phyloP scores from a whole-genome alignment of 148 eudicot species.

The Mesembryanthemum crystallinum region DNA sequence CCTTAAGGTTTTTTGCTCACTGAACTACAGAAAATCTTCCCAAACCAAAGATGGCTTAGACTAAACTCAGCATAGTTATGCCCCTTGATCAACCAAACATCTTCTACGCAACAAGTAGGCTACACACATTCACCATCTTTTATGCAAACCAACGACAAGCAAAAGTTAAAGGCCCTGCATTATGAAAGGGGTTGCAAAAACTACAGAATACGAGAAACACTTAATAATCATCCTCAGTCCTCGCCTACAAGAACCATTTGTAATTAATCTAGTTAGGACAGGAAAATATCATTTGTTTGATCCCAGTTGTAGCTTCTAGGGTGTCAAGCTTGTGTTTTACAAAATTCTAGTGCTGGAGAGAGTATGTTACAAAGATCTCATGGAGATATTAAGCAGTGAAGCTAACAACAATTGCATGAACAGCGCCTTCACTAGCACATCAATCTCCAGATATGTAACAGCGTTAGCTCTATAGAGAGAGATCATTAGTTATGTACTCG shows the following conservation, averaged over 20 bases:
- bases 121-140: too few relatives aligned
- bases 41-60: too few relatives aligned
- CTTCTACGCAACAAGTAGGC: too few relatives aligned
- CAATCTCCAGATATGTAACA: conserved; percentile 11
- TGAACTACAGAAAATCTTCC: too few relatives aligned
- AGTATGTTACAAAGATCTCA: neutral
- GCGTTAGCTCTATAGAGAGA: neutral
- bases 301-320: neutral
- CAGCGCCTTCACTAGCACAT: conserved; percentile 1
- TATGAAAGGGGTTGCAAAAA: too few relatives aligned
- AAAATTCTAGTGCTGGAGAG: neutral
- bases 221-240: too few relatives aligned
- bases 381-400: neutral
- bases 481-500: conserved; percentile 1
- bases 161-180: too few relatives aligned
- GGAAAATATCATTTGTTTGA: neutral
- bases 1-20: too few relatives aligned
- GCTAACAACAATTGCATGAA: neutral
- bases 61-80: too few relatives aligned
- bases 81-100: too few relatives aligned
- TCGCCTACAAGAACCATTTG: neutral
- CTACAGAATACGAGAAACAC: too few relatives aligned
- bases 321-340: conserved; percentile 4
- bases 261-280: neutral
- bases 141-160: too few relatives aligned